Percentiles rank a stretch among this genome's conserved stretches.
Evolutionary conservation across 2,329 filamentous ascomycete species (phyloP).

Genomic region (Pyricularia pennisetigena): DNA sequence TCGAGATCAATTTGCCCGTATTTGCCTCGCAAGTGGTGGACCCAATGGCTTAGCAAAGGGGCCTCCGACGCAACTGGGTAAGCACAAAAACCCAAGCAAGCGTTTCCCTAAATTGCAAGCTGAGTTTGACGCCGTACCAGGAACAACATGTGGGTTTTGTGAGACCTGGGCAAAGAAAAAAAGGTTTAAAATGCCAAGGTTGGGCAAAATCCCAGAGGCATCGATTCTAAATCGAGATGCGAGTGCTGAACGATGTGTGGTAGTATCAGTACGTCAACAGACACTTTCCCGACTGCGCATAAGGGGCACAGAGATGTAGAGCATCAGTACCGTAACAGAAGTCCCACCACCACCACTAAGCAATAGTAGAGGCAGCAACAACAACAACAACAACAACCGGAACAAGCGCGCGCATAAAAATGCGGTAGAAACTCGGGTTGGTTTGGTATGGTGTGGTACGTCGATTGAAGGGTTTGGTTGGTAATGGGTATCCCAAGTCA

Average conservation of each 20-base stretch:
- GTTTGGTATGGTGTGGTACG: neutral
- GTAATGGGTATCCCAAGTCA: neutral
- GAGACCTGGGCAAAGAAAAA: neutral
- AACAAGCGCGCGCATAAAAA: neutral
- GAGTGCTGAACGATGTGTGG: neutral
- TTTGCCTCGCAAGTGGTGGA: neutral
- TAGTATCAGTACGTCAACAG: neutral
- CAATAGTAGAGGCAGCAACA: neutral
- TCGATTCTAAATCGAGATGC: neutral
- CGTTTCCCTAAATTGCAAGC: neutral
- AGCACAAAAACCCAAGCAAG: neutral
- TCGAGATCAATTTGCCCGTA: neutral
- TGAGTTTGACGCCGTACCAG: neutral
- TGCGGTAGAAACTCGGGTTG: neutral
- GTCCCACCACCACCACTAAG: neutral
- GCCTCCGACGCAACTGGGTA: neutral
- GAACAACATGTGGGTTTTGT: neutral
- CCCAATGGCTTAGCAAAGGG: neutral
- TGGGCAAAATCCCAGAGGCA: neutral
- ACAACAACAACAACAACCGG: no score
- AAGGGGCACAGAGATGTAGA: neutral
- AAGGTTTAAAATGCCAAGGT: neutral
- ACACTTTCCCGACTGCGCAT: neutral
- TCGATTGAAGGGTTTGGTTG: neutral
- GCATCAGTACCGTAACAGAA: neutral